Conservation (phyloP, 2,329 filamentous ascomycete genomes). For the Curvularia spicifera region DNA sequence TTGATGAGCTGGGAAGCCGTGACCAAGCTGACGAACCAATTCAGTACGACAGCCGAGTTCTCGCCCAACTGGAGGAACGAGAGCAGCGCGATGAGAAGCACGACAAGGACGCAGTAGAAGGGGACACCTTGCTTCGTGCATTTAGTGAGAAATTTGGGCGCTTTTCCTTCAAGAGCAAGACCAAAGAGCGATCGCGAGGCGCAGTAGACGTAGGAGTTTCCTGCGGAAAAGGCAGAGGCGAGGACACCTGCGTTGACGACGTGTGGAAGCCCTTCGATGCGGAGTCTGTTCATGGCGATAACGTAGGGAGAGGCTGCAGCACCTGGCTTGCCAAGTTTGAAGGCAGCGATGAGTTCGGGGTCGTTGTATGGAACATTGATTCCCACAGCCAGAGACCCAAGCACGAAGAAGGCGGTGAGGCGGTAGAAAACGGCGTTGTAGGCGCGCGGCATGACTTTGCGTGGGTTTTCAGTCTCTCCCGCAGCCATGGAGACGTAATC, state of each 20-base stretch:
- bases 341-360: conserved; percentile 64
- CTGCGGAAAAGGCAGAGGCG: conserved; percentile 63
- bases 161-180: conserved; percentile 61
- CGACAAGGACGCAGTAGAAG: conserved; percentile 71
- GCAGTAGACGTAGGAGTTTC: conserved; percentile 63
- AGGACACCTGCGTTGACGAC: conserved; percentile 65
- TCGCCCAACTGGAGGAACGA: conserved; percentile 78
- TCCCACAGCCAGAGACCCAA: conserved; percentile 73
- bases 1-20: conserved; percentile 69
- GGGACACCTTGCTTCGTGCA: conserved; percentile 71
- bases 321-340: conserved; percentile 64
- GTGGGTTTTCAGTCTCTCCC: conserved; percentile 56
- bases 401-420: conserved; percentile 75
- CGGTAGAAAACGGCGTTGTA: conserved; percentile 83
- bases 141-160: conserved; percentile 62
- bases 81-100: conserved; percentile 71
- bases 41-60: conserved; percentile 70
- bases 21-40: conserved; percentile 76
- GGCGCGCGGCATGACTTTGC: conserved; percentile 68
- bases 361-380: conserved; percentile 75
- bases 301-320: conserved; percentile 72
- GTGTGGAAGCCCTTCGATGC: conserved; percentile 62
- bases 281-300: conserved; percentile 64
- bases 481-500: conserved; percentile 59
- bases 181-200: conserved; percentile 62